Base-by-base conservation (phyloP, 768 basidiomycete genomes). In the Psilocybe cubensis region DNA sequence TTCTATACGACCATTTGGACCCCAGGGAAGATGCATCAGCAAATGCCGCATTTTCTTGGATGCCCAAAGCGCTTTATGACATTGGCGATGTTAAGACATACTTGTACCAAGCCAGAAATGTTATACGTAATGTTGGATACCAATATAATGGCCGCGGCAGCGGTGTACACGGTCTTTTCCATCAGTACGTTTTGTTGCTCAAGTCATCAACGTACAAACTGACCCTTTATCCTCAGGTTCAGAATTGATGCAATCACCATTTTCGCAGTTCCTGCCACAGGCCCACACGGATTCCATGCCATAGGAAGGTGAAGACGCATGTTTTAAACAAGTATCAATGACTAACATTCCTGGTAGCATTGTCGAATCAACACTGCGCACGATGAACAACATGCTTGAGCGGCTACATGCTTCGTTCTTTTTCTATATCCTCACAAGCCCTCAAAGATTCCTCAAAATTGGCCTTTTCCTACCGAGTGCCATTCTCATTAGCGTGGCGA, bases 371-470 rank as follows among this genome's bases (percentile, higher is more conserved):
- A 87, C 91, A 12, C 79, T 97, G 28, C 84, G 96, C 56, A 92
- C 95, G 12, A 84, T 87, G 68, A 98, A 97, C 73, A 99, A 99
- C 68, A 82, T 98, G 5, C 81, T 98, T 18, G 97, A 99, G 68
- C 87, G 97, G 14, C 84, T 98, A 20, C 97, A 99, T 70, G 96
- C 96, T 1, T 98, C 96, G 0, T 96, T 96, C 74, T 98, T 98
- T 78, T 95, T 98, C 76, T 98, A 96, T 74, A 79, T 98, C 59
- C 74, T 94, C 57, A 82, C 89, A 12, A 76, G 70, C 20, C 74
- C 78, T 2, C 73, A 78, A 33, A 81, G 79, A 1, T 97, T 96
- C 74, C 82, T 94, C 63, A 92, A 96, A 68, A 94, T 98, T 25
- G 96, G 95, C 2, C 84, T 79, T 64, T 99, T 93, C 72, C 80